Base-by-base conservation (phyloP, 495 filamentous ascomycete genomes). In the Penicillium ucsense region DNA sequence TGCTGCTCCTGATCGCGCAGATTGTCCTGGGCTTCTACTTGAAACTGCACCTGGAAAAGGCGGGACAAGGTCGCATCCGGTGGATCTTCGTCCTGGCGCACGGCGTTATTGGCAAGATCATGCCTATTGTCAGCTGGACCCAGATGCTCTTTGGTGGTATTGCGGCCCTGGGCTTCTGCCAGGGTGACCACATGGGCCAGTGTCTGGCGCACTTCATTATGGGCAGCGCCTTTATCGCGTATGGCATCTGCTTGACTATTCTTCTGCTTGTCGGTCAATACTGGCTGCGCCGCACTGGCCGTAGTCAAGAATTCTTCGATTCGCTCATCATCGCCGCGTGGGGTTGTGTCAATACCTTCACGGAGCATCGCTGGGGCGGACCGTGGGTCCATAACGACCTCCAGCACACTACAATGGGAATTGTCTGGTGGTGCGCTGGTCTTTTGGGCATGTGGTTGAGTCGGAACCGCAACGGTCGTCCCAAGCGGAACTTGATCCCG, bases 131-230 rank as follows among this genome's bases (percentile, higher is more conserved):
- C 4, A 78, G 84, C 35, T 98, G 92, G 92, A 79, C 85, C 6
- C 94, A 98, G 70, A 96, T 98, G 85, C 61, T 98, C 5, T 94
- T 98, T 64, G 92, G 92, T 31, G 94, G 92, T 6, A 95, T 98
- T 56, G 88, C 90, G 1, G 77, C 87, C 37, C 68, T 95, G 48
- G 92, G 92, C n/a, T 97, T 94, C 70, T 98, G 92, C 62, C 83
- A 84, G 44, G 89, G 73, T 28, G 92, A 97, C 43, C 92, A 97
- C 62, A 57, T 88, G 11, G 90, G 91, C 5, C 94, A 98, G 68
- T 98, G 92, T 67, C 67, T 88, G 30, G 94, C 92, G 31, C 92
- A 98, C 65, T 97, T 97, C 60, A 97, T 97, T 61, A 97, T 98
- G 94, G 92, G 92, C 12, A 85, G 84, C 49, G 90, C 91, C 3